Conservation (phyloP, 2,329 filamentous ascomycete species). For the Plenodomus lindquistii region DNA sequence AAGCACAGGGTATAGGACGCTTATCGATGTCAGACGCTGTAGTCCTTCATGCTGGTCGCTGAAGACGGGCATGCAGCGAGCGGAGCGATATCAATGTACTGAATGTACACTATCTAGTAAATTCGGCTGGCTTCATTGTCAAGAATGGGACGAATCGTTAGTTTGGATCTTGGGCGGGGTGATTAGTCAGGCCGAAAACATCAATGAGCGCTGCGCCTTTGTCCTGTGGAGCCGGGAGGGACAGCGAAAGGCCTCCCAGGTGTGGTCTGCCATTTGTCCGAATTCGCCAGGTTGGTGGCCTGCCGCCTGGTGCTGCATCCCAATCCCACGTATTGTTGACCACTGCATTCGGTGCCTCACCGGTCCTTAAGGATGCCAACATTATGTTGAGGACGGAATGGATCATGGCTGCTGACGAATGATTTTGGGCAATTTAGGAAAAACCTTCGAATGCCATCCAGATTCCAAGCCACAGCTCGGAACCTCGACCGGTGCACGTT, state of each 20-base stretch:
- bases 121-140: no score
- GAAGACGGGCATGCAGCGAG: neutral
- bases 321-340: neutral
- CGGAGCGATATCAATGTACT: neutral
- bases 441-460: neutral
- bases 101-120: no score
- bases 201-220: neutral
- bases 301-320: neutral
- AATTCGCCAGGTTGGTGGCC: no score
- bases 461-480: neutral
- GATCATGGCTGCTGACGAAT: conserved; percentile 9
- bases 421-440: conserved; percentile 10
- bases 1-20: neutral
- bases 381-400: neutral
- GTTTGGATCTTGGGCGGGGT: no score
- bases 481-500: conserved; percentile 5
- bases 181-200: no score
- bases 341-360: neutral
- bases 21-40: conserved; percentile 2
- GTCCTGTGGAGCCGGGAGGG: neutral
- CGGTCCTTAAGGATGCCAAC: neutral
- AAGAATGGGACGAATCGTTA: no score
- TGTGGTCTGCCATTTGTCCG: no score
- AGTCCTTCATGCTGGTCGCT: neutral
- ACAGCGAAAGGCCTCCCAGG: neutral